Conservation (phyloP, 2,329 filamentous ascomycete genomes). For the Verticillium alfalfae region DNA sequence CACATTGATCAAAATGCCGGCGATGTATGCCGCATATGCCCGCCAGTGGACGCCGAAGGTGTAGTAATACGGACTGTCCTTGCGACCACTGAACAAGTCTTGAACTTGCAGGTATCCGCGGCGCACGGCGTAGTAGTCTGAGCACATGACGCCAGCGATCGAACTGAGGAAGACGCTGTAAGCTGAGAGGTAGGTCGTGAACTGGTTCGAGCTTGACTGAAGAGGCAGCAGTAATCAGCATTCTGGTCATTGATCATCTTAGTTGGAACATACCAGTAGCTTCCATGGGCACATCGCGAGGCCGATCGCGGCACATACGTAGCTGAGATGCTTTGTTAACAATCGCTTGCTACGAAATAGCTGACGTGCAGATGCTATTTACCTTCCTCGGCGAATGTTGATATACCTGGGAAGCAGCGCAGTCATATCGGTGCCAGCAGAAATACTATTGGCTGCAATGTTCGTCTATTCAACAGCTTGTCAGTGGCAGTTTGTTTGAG, state of each 20-base stretch:
- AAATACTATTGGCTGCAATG: constrained; percentile 81
- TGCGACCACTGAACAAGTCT: constrained; percentile 70
- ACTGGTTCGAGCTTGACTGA: constrained; percentile 63
- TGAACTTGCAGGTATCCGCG: constrained; percentile 74
- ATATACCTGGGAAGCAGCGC: constrained; percentile 74
- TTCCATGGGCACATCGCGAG: constrained; percentile 86
- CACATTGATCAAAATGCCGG: constrained; percentile 83
- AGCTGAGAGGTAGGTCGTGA: constrained; percentile 85
- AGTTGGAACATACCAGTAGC: constrained; percentile 28
- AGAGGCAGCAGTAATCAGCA: constrained; percentile 28
- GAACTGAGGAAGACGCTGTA: constrained; percentile 93
- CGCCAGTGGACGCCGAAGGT: constrained; percentile 73
- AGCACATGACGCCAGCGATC: constrained; percentile 85
- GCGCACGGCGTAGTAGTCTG: constrained; percentile 83
- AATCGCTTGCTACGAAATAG: too few species aligned
- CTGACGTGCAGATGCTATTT: too few species aligned
- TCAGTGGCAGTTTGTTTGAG: neutral
- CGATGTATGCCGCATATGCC: constrained; percentile 75
- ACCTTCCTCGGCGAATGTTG: constrained; percentile 66
- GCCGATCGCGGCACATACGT: constrained; percentile 74
- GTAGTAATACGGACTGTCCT: constrained; percentile 67
- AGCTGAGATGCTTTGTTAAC: constrained; percentile 38
- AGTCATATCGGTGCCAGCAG: constrained; percentile 77
- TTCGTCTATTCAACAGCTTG: constrained; percentile 48
- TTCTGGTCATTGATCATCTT: too few species aligned